A percentile compares a stretch with the other conserved stretches of the same genome.
These are phyloP conservation scores for Porogramme epimiltina DNA, from an alignment of 1,284 basidiomycete species.

Conservation along the genomic window DNA sequence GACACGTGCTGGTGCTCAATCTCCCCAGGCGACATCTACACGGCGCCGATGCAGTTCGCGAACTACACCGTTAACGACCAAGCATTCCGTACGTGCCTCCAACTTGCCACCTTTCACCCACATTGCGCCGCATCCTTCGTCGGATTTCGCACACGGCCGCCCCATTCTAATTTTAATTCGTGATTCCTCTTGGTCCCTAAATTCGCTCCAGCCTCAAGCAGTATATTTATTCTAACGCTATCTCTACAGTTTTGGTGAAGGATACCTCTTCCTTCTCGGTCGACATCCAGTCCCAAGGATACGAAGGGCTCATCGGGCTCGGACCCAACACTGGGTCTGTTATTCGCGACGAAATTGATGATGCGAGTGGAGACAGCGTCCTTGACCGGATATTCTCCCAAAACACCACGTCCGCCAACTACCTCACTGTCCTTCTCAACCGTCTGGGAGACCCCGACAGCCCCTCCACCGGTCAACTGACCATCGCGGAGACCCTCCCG, in stretches of 20 bases:
- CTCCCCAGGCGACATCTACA: conserved; percentile 55
- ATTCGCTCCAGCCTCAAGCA: not conserved
- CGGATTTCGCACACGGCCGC: not conserved
- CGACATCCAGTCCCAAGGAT: conserved; percentile 61
- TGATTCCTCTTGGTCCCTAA: not conserved
- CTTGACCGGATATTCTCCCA: conserved; percentile 64
- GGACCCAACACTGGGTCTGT: conserved; percentile 73
- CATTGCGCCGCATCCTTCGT: not conserved
- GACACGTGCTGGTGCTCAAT: not conserved
- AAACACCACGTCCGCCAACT: conserved; percentile 56
- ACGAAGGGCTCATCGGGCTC: conserved; percentile 71
- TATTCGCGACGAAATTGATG: conserved; percentile 57
- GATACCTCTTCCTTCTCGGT: conserved; percentile 68
- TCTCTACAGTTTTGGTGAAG: conserved; percentile 56
- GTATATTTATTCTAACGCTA: not conserved
- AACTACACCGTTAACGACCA: conserved; percentile 62
- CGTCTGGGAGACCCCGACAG: conserved; percentile 53
- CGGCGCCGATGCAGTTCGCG: conserved; percentile 57
- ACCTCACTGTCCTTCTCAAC: conserved; percentile 68
- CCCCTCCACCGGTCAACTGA: conserved; percentile 52
- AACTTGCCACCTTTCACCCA: not conserved
- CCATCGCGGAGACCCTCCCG: conserved; percentile 54
- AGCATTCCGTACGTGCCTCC: conserved; percentile 62
- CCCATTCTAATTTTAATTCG: not conserved
- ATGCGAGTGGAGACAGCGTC: conserved; percentile 51